These are phyloP conservation scores for Hemisphaericaspora nanyangensis DNA, from an alignment of 805 yeast species.

Conservation along the genomic window DNA sequence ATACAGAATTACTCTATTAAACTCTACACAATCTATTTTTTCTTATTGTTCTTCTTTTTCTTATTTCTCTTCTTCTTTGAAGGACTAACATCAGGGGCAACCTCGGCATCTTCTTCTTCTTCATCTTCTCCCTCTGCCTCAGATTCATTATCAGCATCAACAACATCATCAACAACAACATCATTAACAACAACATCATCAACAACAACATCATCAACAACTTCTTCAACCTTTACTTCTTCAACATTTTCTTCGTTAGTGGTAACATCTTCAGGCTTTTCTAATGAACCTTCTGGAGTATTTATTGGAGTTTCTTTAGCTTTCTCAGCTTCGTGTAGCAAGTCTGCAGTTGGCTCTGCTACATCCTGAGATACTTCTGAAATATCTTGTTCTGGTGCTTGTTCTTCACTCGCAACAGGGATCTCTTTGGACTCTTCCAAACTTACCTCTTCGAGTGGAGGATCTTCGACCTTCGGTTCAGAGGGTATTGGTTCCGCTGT, in stretches of 20 bases:
- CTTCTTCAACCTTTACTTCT: slow-evolving; percentile 14
- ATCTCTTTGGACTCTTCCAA: neutral
- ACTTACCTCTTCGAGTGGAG: neutral
- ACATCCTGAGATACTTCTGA: too few species aligned
- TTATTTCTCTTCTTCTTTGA: slow-evolving; percentile 26
- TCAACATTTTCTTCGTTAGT: too few species aligned
- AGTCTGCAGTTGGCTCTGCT: too few species aligned
- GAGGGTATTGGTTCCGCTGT: neutral
- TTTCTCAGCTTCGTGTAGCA: too few species aligned
- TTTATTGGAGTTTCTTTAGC: neutral
- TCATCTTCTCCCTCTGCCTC: slow-evolving; percentile 9
- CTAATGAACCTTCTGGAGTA: neutral
- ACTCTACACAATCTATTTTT: slow-evolving; percentile 4
- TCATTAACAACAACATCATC: slow-evolving; percentile 9
- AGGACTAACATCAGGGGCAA: slow-evolving; percentile 7
- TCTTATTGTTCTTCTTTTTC: slow-evolving; percentile 17
- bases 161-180: slow-evolving; percentile 11
- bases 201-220: slow-evolving; percentile 9
- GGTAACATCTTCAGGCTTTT: slow-evolving; percentile 4
- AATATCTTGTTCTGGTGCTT: too few species aligned
- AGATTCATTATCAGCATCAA: slow-evolving; percentile 7
- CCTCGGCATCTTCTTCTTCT: slow-evolving; percentile 8
- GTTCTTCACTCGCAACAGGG: neutral
- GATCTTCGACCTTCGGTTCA: neutral
- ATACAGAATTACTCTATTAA: too few species aligned